Percentiles rank a stretch among this genome's conserved stretches.
phyloP scores from a whole-genome alignment of 1,139 yeast genomes.

The Keqinozyma sinolaborantium region DNA sequence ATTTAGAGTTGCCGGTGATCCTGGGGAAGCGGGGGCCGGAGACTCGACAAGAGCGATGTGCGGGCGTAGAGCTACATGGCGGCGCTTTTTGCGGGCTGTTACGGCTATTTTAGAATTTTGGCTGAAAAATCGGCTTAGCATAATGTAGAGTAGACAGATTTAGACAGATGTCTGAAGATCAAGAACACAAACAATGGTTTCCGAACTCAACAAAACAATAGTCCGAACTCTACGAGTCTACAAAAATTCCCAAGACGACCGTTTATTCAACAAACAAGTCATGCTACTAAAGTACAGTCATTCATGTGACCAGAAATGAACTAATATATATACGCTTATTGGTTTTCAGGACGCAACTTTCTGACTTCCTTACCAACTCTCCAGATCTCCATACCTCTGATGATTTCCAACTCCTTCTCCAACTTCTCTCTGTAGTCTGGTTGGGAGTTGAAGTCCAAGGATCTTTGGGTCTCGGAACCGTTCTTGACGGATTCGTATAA shows the following conservation, averaged over 20 bases:
- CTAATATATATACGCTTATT: slow-evolving; percentile 35
- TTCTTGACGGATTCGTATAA: slow-evolving; percentile 92
- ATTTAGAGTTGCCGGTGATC: too few species aligned
- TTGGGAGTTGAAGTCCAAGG: slow-evolving; percentile 97
- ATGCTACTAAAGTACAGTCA: not conserved
- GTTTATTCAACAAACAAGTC: not conserved
- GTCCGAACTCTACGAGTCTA: too few species aligned
- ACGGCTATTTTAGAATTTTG: too few species aligned
- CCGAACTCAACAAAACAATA: too few species aligned
- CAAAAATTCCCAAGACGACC: not conserved
- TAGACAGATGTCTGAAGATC: too few species aligned
- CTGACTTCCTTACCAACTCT: slow-evolving; percentile 99
- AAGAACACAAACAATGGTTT: too few species aligned
- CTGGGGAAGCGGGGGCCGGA: too few species aligned
- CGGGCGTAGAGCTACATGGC: too few species aligned
- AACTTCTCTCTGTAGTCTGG: slow-evolving; percentile 96
- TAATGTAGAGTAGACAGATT: too few species aligned
- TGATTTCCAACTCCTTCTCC: slow-evolving; percentile 87
- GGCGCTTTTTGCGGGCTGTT: too few species aligned
- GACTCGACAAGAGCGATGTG: too few species aligned
- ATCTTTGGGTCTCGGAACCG: slow-evolving; percentile 97
- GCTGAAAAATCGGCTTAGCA: too few species aligned
- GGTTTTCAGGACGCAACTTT: slow-evolving; percentile 98
- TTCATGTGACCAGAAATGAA: not conserved
- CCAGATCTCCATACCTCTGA: slow-evolving; percentile 99